Evolutionary conservation across 805 yeast species (phyloP), one percentile per base, ranked within the genome.

Genomic region (Hanseniaspora mollemarum): DNA sequence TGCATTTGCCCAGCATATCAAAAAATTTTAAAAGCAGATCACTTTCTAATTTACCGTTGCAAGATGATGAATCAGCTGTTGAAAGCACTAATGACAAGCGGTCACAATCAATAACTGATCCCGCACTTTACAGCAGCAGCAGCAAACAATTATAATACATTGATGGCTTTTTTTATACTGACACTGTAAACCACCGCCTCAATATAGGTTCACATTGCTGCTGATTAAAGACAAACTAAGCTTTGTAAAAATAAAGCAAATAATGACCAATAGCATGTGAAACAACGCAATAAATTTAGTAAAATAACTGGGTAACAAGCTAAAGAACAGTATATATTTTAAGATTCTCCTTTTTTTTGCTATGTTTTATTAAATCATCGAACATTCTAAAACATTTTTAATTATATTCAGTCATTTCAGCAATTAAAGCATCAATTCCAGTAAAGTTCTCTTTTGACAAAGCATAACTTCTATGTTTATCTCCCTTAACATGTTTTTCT

Each of bases 401-500:
- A 13, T 9, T 1, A 8, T 42, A 43, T 15, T 18, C 37, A 21
- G 26, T 24, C 21, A 37, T 37, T 39, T 19, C 33, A 38, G 24
- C 69, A 45, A 88, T 83, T 57, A 88, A 70, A 4, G 72, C 68
- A 66, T 90, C 96, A 55, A 90, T 83, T 40, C 81, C 83, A 43
- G 66, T 72, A 65, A 88, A 90, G 62, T 87, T 85, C 13, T 67
- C 63, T 59, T 77, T 78, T 57, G 82, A 78, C 40, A 70, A 67
- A 2, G 96, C 96, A 68, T 87, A 88, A 49, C 77, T 75, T 45
- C 83, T 71, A 63, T 90, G 98, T 56, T 80, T 76, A 32, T 74
- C 75, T 22, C 86, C 73, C 26, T 60, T 59, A 37, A 86, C 75
- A 62, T 90, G 98, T 52, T 77, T 84, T 24, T 79, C 84, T 60